Conservation (phyloP, 768 basidiomycete genomes). For the Tylopilus sp. region DNA sequence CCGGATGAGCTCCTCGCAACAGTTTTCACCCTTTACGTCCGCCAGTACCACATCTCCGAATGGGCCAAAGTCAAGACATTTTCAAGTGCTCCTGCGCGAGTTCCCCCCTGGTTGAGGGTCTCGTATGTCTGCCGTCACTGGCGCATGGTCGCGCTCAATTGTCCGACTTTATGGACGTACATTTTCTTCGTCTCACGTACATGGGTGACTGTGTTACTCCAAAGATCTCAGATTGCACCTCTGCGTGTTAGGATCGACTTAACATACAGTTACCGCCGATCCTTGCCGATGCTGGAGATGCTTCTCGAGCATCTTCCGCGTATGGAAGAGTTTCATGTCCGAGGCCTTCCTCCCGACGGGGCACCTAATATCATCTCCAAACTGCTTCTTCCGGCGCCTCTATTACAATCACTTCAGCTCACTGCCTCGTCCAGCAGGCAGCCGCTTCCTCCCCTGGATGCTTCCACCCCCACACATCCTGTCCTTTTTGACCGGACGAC, state of each 20-base stretch:
- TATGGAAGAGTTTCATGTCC: conserved; percentile 1
- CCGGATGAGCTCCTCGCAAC: conserved; percentile 1
- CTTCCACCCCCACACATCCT: background rate
- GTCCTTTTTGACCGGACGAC: background rate
- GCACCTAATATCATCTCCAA: background rate
- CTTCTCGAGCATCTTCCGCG: background rate
- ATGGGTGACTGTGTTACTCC: conserved; percentile 1
- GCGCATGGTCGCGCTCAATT: background rate
- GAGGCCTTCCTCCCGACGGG: background rate
- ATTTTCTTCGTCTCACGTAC: background rate
- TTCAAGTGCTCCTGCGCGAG: background rate
- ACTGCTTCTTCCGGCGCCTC: background rate
- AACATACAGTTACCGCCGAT: background rate
- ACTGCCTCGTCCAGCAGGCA: background rate
- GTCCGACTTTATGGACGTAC: background rate
- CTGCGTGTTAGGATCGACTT: background rate
- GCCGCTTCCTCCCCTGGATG: background rate
- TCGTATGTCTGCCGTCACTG: background rate
- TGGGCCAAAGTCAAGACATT: background rate
- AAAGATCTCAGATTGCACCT: background rate
- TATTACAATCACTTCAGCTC: conserved; percentile 3
- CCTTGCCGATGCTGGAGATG: background rate
- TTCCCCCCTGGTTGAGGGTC: background rate
- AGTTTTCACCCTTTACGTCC: background rate
- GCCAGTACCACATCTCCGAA: background rate